A percentile compares a stretch with the other conserved stretches of the same genome.
Conservation (phyloP, 2,329 filamentous ascomycete genomes). For the Aspergillus bombycis region DNA sequence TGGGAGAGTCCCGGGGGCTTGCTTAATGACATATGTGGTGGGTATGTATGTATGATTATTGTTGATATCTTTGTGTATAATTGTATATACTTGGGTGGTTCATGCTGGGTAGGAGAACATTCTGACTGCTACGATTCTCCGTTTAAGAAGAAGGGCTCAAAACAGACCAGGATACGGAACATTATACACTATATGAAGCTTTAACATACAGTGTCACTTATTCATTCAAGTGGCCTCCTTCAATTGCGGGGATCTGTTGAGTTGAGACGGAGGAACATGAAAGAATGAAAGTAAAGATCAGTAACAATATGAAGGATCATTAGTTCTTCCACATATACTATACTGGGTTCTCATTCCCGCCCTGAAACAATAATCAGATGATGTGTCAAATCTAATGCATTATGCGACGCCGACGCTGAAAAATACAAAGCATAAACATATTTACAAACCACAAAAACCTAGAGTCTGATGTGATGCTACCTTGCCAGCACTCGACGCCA, state of each 20-base stretch:
- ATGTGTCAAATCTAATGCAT: slow-evolving; percentile 14
- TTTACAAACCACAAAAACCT: slow-evolving; percentile 6
- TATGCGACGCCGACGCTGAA: slow-evolving; percentile 26
- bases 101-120: no score
- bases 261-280: not conserved
- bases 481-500: not conserved
- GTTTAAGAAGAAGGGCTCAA: no score
- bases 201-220: not conserved
- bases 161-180: not conserved
- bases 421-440: slow-evolving; percentile 18
- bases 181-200: not conserved
- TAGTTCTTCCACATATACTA: not conserved
- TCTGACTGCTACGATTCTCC: no score
- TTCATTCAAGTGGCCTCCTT: not conserved
- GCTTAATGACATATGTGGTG: not conserved
- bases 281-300: not conserved
- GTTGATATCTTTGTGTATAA: no score
- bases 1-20: not conserved
- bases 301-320: not conserved
- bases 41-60: no score
- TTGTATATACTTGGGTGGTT: not conserved
- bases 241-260: not conserved
- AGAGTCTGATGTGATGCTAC: not conserved
- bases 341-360: slow-evolving; percentile 1
- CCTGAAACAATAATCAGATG: not conserved